These are phyloP conservation scores for Westerdykella sp. DNA, from an alignment of 2,329 filamentous ascomycete species.

Conservation along the genomic window DNA sequence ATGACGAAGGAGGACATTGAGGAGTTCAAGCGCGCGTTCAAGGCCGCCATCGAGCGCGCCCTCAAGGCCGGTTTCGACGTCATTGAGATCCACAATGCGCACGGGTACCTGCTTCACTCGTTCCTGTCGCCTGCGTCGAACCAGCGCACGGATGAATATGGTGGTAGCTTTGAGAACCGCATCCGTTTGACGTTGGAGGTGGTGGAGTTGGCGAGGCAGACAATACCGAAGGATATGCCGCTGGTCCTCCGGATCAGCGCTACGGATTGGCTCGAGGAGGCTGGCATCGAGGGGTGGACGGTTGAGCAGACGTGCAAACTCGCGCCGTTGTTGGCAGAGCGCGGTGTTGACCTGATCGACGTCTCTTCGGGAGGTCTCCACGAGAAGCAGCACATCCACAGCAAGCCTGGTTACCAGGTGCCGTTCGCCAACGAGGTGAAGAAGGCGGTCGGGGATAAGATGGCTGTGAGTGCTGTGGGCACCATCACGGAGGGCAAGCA, in stretches of 20 bases:
- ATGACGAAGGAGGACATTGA: slow-evolving; percentile 65
- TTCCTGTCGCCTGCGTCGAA: slow-evolving; percentile 69
- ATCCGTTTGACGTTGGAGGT: slow-evolving; percentile 62
- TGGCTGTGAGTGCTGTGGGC: slow-evolving; percentile 71
- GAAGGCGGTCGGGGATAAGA: slow-evolving; percentile 61
- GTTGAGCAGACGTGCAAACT: slow-evolving; percentile 58
- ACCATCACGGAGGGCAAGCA: slow-evolving; percentile 63
- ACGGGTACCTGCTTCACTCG: slow-evolving; percentile 67
- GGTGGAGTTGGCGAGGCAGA: slow-evolving; percentile 54
- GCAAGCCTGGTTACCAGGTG: slow-evolving; percentile 65
- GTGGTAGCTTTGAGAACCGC: slow-evolving; percentile 66
- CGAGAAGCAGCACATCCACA: slow-evolving; percentile 53
- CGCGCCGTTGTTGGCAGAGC: slow-evolving; percentile 59
- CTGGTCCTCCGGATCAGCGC: slow-evolving; percentile 68
- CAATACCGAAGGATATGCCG: slow-evolving; percentile 62
- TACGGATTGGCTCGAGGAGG: slow-evolving; percentile 67
- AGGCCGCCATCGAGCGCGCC: slow-evolving; percentile 51
- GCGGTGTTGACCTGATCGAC: slow-evolving; percentile 77
- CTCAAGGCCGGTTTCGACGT: slow-evolving; percentile 63
- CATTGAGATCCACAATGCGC: slow-evolving; percentile 74
- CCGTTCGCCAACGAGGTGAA: slow-evolving; percentile 68
- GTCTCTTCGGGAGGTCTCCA: slow-evolving; percentile 72
- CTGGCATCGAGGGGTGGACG: slow-evolving; percentile 59
- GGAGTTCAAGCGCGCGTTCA: slow-evolving; percentile 57
- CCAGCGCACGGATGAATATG: slow-evolving; percentile 60